phyloP scores from a whole-genome alignment of 768 basidiomycete genomes.

The Hygrocybe coccinea region DNA sequence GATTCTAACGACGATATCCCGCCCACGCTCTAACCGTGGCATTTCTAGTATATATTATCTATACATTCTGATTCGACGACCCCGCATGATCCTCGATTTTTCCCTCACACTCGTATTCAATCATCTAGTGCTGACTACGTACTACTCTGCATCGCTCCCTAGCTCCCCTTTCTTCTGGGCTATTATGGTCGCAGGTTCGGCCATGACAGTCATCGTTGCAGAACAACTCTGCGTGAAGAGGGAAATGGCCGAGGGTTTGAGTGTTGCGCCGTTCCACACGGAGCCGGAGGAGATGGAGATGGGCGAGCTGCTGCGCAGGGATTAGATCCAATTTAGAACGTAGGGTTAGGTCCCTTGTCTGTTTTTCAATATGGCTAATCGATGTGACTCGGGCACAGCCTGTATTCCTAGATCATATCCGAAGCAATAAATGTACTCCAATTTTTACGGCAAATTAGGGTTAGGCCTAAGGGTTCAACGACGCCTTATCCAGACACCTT shows the following conservation, averaged over 20 bases:
- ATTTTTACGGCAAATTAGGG: background rate
- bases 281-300: constrained; percentile 63
- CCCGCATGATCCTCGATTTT: constrained; percentile 94
- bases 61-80: constrained; percentile 82
- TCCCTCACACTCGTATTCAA: constrained; percentile 85
- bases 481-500: background rate
- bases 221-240: constrained; percentile 90
- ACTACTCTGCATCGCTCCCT: constrained; percentile 78
- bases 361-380: background rate
- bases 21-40: background rate
- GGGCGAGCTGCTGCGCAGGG: constrained; percentile 41
- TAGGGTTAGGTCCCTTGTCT: background rate
- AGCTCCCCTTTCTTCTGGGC: constrained; percentile 93
- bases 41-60: constrained; percentile 64
- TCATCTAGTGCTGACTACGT: constrained; percentile 90
- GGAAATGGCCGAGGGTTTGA: constrained; percentile 84
- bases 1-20: background rate
- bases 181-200: constrained; percentile 63
- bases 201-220: constrained; percentile 71
- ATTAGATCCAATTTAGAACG: constrained; percentile 21
- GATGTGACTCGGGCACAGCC: background rate
- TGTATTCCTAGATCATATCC: background rate
- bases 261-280: constrained; percentile 42
- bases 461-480: no score
- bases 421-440: background rate